Evolutionary conservation across 768 basidiomycete genomes (phyloP), one percentile per base, ranked within the genome.

Genomic region (Hygrocybe coccinea): DNA sequence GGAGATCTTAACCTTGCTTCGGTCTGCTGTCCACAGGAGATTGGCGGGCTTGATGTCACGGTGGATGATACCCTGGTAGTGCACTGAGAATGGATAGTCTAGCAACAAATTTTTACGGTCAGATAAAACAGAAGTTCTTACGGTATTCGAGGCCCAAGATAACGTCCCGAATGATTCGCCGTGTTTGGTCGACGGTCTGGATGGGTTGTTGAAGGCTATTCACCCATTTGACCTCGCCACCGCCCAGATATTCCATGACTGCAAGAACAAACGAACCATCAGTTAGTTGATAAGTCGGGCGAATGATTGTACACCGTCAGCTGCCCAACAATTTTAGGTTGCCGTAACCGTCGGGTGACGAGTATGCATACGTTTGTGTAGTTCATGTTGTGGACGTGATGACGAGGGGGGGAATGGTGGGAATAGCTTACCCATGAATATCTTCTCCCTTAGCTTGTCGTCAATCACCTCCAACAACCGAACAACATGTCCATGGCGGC

Each of bases 1-100:
- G 24, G 88, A 92, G 58, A 99, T 98, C 73, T 99, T 99, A 72
- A 98, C 95, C 56, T 82, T 83, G 56, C 83, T 82, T 52, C 90
- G 85, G 73, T 95, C 89, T 24, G 80, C 79, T 2, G 89, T 88
- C 85, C 91, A 93, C 25, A 99, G 80, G 21, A 99, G 84, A 71
- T 99, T 99, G 45, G 94, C 91, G 24, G 97, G 97, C 68, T 99
- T 99, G 76, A 99, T 98, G 73, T 99, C 97, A 55, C 97, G 91
- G 72, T 99, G 97, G 49, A 99, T 97, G 69, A 99, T 98, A 21
- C 95, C 97, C 66, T 98, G 94, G 64, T 88, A 83, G 67, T 99
- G 97, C 1, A 99, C 95, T 98, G 65, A n/a, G 55, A 51, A 52
- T 33, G 54, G 25, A 24, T 46, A 36, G 12, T 15, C 14, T 19